Evolutionary conservation across 108 stramenopile species (phyloP).

Genomic region (Fistulifera pelliculosa): DNA sequence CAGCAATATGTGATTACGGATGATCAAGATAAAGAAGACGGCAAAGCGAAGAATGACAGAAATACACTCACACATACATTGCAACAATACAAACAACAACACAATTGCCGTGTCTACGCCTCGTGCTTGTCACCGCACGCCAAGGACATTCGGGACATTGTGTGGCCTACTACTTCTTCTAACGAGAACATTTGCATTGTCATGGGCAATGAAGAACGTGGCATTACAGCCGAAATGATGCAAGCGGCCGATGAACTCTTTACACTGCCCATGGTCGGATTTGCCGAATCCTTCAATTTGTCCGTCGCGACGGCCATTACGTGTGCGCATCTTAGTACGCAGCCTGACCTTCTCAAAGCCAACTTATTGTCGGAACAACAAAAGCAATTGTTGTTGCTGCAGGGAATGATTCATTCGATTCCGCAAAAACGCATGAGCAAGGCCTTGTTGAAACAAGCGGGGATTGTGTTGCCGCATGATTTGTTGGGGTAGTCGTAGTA

Average conservation of each 20-base stretch:
- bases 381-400: conserved; percentile 50
- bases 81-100: conserved; percentile 6
- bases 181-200: conserved; percentile 68
- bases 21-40: too few relatives aligned
- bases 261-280: conserved; percentile 80
- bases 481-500: too few relatives aligned
- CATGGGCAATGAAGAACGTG: conserved; percentile 89
- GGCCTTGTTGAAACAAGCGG: conserved; percentile 52
- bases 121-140: conserved; percentile 64
- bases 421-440: conserved; percentile 44
- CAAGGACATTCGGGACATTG: conserved; percentile 59
- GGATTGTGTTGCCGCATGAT: conserved; percentile 40
- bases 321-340: conserved; percentile 56
- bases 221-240: conserved; percentile 62
- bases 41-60: too few relatives aligned
- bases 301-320: conserved; percentile 81
- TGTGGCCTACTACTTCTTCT: conserved; percentile 47
- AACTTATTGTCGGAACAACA: conserved; percentile 66
- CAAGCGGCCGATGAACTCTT: conserved; percentile 67
- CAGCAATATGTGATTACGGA: conserved; percentile 16
- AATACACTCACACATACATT: conserved; percentile 14
- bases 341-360: conserved; percentile 58
- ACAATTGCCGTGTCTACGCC: conserved; percentile 10
- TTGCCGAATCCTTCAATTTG: conserved; percentile 87
- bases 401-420: conserved; percentile 57